These are phyloP conservation scores for Tuber magnatum DNA, from an alignment of 495 filamentous ascomycete genomes.

Conservation along the genomic window DNA sequence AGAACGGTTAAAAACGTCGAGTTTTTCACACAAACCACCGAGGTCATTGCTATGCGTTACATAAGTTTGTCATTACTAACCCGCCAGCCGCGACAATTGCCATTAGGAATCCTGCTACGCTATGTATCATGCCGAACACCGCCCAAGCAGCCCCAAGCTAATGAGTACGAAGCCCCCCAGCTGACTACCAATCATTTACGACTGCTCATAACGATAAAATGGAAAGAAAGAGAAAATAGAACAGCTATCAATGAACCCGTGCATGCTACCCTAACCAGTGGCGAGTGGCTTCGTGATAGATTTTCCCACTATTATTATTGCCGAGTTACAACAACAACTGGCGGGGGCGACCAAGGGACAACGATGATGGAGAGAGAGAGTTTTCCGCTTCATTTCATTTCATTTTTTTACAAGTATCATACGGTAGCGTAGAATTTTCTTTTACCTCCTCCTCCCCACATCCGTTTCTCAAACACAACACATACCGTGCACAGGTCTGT, in stretches of 20 bases:
- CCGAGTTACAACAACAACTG: neutral
- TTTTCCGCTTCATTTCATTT: neutral
- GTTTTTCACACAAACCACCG: neutral
- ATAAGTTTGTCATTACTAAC: neutral
- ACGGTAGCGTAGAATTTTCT: neutral
- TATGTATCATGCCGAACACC: neutral
- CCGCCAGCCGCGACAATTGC: neutral
- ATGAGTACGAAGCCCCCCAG: conserved; percentile 3
- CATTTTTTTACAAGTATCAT: neutral
- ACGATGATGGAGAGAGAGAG: neutral
- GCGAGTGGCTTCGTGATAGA: conserved; percentile 20
- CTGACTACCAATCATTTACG: conserved; percentile 33
- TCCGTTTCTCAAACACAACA: neutral
- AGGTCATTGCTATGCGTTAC: neutral
- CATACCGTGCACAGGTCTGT: neutral
- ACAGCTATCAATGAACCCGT: neutral
- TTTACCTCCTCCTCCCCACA: neutral
- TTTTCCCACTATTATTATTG: neutral
- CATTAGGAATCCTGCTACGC: neutral
- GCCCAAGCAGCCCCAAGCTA: neutral
- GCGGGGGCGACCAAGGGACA: neutral
- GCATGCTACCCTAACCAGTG: conserved; percentile 11
- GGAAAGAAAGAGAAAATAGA: neutral
- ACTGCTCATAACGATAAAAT: conserved; percentile 34
- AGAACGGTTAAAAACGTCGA: neutral